Evolutionary conservation across 2,329 filamentous ascomycete species (phyloP).

Genomic region (Aureobasidium sp.): DNA sequence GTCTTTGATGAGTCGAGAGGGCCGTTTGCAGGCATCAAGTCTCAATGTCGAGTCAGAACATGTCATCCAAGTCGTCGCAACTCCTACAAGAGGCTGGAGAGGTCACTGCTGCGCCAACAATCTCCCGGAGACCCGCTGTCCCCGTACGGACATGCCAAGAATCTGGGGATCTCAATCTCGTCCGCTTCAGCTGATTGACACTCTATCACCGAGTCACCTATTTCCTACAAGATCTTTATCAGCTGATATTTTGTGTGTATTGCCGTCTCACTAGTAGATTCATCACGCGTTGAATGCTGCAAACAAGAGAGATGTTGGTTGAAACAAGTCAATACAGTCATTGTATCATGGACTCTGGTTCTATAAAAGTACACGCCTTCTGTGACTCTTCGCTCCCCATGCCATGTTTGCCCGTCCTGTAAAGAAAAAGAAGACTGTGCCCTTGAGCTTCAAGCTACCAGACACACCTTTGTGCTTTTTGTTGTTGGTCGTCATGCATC

Average conservation of each 20-base stretch:
- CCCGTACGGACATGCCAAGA: neutral
- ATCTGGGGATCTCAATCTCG: conserved; percentile 2
- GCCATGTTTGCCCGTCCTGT: neutral
- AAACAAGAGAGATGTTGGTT: neutral
- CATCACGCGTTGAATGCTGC: neutral
- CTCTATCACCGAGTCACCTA: neutral
- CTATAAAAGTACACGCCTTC: conserved; percentile 8
- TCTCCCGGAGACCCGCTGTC: neutral
- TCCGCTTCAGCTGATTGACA: neutral
- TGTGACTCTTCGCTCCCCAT: neutral
- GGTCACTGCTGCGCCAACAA: neutral
- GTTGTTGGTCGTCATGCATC: conserved; percentile 14
- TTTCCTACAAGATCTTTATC: too few species aligned
- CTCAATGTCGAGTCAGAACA: neutral
- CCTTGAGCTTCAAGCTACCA: neutral
- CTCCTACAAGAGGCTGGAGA: neutral
- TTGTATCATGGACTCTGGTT: neutral
- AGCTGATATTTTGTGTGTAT: neutral
- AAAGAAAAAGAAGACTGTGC: conserved; percentile 1
- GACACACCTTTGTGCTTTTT: conserved; percentile 11
- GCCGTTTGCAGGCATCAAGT: neutral
- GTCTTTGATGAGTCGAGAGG: neutral
- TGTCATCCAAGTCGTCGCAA: neutral
- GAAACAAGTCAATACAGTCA: neutral
- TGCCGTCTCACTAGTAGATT: neutral